Evolutionary conservation across 306 rosid genomes (phyloP).

Genomic region (Prunus armeniaca): DNA sequence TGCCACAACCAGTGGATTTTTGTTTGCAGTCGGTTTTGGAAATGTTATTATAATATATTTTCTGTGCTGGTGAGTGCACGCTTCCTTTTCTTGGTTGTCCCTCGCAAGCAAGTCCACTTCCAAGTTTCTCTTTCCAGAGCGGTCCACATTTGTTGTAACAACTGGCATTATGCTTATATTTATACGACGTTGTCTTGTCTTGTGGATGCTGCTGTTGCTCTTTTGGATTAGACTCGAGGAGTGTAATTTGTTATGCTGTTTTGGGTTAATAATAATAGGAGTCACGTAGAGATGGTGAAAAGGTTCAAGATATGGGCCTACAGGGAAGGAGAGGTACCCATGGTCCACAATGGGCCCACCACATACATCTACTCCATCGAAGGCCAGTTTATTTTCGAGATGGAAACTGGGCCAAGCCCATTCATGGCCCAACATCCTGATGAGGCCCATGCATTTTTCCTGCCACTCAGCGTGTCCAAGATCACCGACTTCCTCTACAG

Average conservation of each 20-base stretch:
- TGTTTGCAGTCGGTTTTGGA: too few relatives aligned
- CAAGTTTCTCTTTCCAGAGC: neutral
- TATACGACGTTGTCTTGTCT: neutral
- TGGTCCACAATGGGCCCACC: constrained; percentile 49
- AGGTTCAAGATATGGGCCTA: constrained; percentile 58
- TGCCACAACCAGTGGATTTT: too few relatives aligned
- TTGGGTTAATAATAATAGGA: constrained; percentile 20
- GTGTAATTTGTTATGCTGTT: neutral
- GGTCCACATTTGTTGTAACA: neutral
- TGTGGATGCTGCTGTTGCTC: too few relatives aligned
- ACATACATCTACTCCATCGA: constrained; percentile 61
- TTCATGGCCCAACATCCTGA: constrained; percentile 39
- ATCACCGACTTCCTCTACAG: constrained; percentile 30
- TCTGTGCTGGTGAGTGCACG: too few relatives aligned
- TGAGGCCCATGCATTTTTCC: constrained; percentile 49
- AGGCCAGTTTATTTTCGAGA: constrained; percentile 61
- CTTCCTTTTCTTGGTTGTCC: too few relatives aligned
- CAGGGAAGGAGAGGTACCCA: constrained; percentile 52
- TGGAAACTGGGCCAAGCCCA: constrained; percentile 32
- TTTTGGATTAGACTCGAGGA: too few relatives aligned
- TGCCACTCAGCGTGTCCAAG: constrained; percentile 52
- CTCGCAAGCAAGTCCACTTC: too few relatives aligned
- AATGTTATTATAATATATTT: too few relatives aligned
- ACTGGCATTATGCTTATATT: neutral
- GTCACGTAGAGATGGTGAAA: constrained; percentile 59